Base-by-base conservation (phyloP, 495 filamentous ascomycete genomes). In the Penicillium dipodomyicola region DNA sequence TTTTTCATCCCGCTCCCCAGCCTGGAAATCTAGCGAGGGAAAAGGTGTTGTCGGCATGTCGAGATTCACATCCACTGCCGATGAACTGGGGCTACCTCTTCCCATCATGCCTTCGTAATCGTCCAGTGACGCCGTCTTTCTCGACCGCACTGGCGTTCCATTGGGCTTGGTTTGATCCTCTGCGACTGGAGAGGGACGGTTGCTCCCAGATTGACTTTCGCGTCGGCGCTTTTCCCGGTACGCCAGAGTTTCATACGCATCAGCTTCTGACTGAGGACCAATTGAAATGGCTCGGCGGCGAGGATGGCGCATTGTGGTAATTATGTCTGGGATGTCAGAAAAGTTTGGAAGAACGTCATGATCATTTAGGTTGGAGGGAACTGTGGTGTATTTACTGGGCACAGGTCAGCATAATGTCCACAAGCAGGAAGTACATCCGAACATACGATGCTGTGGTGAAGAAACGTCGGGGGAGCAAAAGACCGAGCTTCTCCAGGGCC, bases 181-280 rank as follows among this genome's bases (percentile, higher is more conserved):
- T 0, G 51, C 54, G 0, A 56, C 49, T 5, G 72, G 67, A 15
- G 69, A 65, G 5, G 66, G 60, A 14, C 65, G 64, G 45, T 62
- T 65, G 11, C 67, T 52, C 7, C 62, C 63, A 7, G 75, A 75
- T 33, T 86, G 74, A 62, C 89, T 96, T 67, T 96, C 89, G 40
- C 89, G 78, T 61, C 92, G 79, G 59, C 82, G 82, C 62, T 90
- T 84, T 67, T 95, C 90, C 3, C 92, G 84, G 64, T 93, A 96
- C n/a, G 94, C 94, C 20, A 97, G 75, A 17, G 90, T 91, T 74
- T 98, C 94, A 66, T 96, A 96, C 7, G 92, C 94, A 70, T 98
- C 94, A 3, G 94, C 94, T 55, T 88, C 90, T 25, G 92, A 96
- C 72, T 97, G 94, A 6, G 94, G 94, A 0, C 94, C 94, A 32